These are phyloP conservation scores for Solanum pinnatisectum DNA, from an alignment of 257 asterid species.

Conservation along the genomic window DNA sequence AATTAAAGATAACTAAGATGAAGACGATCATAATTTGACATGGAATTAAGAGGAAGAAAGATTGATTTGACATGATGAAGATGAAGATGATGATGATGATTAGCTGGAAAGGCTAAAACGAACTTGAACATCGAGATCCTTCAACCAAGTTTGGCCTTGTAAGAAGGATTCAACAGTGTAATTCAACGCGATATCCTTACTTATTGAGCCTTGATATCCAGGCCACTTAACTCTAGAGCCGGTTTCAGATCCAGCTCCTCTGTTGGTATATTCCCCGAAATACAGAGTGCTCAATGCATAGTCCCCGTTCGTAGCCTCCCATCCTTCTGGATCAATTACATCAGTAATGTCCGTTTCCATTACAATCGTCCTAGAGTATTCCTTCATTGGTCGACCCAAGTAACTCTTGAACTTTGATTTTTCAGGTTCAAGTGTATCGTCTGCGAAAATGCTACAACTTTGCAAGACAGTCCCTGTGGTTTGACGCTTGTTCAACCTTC, in stretches of 20 bases:
- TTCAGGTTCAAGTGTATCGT: conserved; percentile 31
- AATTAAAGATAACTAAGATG: background rate
- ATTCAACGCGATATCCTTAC: conserved; percentile 41
- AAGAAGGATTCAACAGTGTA: conserved; percentile 55
- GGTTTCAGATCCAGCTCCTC: conserved; percentile 47
- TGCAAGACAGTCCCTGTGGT: conserved; percentile 70
- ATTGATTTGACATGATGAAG: background rate
- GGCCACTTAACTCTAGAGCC: conserved; percentile 52
- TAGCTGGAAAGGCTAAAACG: conserved; percentile 44
- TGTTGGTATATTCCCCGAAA: conserved; percentile 54
- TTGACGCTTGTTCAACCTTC: conserved; percentile 46
- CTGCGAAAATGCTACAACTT: conserved; percentile 48
- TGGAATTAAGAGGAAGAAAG: background rate
- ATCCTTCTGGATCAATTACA: conserved; percentile 52
- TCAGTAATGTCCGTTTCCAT: conserved; percentile 77
- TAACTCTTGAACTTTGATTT: conserved; percentile 51
- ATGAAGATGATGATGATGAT: background rate
- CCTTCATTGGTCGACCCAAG: conserved; percentile 77
- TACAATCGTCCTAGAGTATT: conserved; percentile 51
- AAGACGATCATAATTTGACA: background rate
- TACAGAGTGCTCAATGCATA: conserved; percentile 44
- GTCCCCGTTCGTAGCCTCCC: conserved; percentile 54
- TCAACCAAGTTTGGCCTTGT: conserved; percentile 52
- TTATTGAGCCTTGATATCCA: conserved; percentile 32
- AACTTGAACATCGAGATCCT: conserved; percentile 25